phyloP scores from a whole-genome alignment of 306 rosid genomes.

The Prunus mongolica region DNA sequence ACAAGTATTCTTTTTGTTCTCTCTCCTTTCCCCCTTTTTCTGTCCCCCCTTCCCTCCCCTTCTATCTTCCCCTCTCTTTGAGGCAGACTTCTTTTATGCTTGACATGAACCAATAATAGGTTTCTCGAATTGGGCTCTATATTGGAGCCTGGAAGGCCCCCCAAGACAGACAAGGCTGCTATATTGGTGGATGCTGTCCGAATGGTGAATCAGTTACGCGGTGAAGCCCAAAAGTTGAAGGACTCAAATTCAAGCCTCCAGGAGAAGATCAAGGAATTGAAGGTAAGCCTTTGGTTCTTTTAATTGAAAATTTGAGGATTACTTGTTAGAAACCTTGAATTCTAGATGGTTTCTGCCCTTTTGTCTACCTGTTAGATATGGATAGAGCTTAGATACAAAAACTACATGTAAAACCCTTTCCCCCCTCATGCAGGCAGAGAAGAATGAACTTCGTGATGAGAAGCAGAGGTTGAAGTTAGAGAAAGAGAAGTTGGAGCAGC shows the following conservation, averaged over 20 bases:
- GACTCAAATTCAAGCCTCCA: conserved; percentile 73
- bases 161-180: conserved; percentile 94
- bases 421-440: conserved; percentile 57
- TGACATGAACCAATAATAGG: conserved; percentile 40
- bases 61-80: not conserved
- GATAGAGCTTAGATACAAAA: not conserved
- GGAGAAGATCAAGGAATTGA: conserved; percentile 90
- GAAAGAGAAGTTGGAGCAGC: conserved; percentile 88
- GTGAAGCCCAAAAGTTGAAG: conserved; percentile 80
- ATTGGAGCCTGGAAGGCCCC: conserved; percentile 91
- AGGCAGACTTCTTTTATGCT: conserved; percentile 26
- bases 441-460: conserved; percentile 92
- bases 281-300: conserved; percentile 40
- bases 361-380: not conserved
- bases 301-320: not conserved
- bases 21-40: not conserved
- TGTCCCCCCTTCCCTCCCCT: not conserved
- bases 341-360: not conserved
- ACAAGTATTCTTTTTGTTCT: conserved; percentile 47
- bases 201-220: conserved; percentile 78
- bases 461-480: conserved; percentile 88
- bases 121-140: conserved; percentile 85
- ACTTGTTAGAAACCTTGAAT: not conserved
- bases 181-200: conserved; percentile 76
- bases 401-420: conserved; percentile 3